phyloP scores from a whole-genome alignment of 2,329 filamentous ascomycete genomes.

The Venturia nashicola region DNA sequence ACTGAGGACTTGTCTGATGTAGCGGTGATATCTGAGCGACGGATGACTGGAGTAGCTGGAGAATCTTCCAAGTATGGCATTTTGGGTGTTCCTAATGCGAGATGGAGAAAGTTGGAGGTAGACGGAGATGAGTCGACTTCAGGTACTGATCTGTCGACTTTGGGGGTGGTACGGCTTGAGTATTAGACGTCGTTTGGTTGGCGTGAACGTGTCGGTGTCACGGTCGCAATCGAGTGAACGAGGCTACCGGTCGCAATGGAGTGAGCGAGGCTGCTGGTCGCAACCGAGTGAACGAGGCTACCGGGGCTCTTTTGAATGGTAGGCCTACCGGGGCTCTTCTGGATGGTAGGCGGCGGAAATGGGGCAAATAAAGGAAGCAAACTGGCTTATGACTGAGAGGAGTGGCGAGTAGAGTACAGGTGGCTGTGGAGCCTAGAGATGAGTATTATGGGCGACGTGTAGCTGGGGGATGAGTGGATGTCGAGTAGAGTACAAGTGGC shows the following conservation, averaged over 20 bases:
- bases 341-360: neutral
- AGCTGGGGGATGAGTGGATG: too few relatives aligned
- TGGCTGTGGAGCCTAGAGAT: conserved; percentile 6
- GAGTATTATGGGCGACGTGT: conserved; percentile 1
- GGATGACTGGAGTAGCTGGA: conserved; percentile 27
- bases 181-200: neutral
- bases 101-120: neutral
- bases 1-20: conserved; percentile 27
- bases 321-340: neutral
- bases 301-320: too few relatives aligned
- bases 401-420: conserved; percentile 10
- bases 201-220: conserved; percentile 1
- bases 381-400: conserved; percentile 1
- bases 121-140: neutral
- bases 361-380: conserved; percentile 12
- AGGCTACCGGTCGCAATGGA: conserved; percentile 17
- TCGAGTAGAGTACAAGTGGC: conserved; percentile 10
- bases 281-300: conserved; percentile 19
- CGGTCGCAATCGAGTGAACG: conserved; percentile 19
- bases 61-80: neutral
- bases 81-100: neutral
- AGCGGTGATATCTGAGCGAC: conserved; percentile 28
- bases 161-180: neutral
- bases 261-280: conserved; percentile 18
- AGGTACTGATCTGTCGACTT: neutral